Conservation (phyloP, 1,284 basidiomycete genomes). For the Sporisorium exsertum region DNA sequence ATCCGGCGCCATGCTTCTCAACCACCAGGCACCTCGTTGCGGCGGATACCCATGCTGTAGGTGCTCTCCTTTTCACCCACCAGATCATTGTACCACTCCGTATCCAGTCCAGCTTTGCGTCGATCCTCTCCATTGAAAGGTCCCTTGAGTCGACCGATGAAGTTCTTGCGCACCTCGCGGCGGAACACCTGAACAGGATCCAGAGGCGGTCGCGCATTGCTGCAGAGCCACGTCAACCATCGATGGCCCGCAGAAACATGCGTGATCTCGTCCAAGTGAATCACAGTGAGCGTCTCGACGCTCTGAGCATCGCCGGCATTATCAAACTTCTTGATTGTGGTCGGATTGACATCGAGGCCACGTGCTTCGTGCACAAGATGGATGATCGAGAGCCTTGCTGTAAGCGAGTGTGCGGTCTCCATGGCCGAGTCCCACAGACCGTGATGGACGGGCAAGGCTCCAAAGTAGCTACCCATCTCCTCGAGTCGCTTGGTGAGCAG, state of each 20-base stretch:
- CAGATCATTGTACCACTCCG: constrained; percentile 72
- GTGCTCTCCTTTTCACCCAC: constrained; percentile 73
- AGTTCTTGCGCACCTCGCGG: constrained; percentile 79
- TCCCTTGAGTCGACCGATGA: constrained; percentile 83
- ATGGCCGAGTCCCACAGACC: constrained; percentile 83
- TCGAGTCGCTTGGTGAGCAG: constrained; percentile 71
- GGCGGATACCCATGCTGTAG: constrained; percentile 39
- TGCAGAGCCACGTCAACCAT: constrained; percentile 84
- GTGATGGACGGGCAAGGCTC: constrained; percentile 71
- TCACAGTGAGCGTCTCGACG: constrained; percentile 71
- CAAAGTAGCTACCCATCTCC: constrained; percentile 80
- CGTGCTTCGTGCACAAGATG: constrained; percentile 90
- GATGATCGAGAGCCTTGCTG: constrained; percentile 84
- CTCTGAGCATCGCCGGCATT: constrained; percentile 79
- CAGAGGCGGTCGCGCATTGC: constrained; percentile 72
- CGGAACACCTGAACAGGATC: constrained; percentile 81
- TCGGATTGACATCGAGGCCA: constrained; percentile 82
- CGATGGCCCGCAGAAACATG: constrained; percentile 84
- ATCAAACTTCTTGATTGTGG: constrained; percentile 82
- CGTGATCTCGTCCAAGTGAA: constrained; percentile 79
- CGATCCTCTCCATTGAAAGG: constrained; percentile 85
- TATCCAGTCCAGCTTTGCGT: constrained; percentile 74
- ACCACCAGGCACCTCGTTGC: constrained; percentile 53
- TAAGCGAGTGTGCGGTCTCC: constrained; percentile 79
- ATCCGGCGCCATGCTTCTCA: constrained; percentile 8